A percentile compares a stretch with the other conserved stretches of the same genome.
Evolutionary conservation across 2,329 filamentous ascomycete genomes (phyloP).

Genomic region (Colletotrichum melonis): DNA sequence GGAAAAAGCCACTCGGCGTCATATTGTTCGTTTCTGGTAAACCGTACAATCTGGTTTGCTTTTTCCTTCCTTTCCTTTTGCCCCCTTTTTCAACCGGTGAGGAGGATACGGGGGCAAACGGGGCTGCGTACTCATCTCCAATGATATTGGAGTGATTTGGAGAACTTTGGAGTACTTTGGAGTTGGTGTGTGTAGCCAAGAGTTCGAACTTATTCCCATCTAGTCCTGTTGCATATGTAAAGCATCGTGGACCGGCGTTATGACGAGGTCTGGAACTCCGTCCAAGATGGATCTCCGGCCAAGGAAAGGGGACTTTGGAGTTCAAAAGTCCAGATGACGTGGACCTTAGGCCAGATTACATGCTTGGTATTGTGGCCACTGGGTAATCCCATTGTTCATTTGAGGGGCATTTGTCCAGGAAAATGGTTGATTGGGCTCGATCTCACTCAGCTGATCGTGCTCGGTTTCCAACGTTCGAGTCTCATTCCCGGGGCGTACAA

Average conservation of each 20-base stretch:
- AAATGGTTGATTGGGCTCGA: neutral
- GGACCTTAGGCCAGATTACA: neutral
- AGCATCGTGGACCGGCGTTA: neutral
- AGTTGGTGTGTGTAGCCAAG: neutral
- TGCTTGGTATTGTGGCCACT: neutral
- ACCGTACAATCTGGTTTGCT: too few relatives aligned
- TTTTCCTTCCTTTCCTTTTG: neutral
- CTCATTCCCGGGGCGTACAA: neutral
- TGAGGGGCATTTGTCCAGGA: neutral
- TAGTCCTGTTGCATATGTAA: neutral
- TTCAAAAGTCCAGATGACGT: neutral
- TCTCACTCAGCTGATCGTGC: neutral
- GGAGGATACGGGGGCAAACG: neutral
- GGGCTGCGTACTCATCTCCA: neutral
- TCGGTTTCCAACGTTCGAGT: neutral
- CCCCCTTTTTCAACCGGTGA: neutral
- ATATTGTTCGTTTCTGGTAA: neutral
- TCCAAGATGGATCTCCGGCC: neutral
- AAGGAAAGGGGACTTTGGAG: neutral
- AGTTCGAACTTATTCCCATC: neutral
- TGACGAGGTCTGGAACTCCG: neutral
- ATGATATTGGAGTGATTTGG: neutral
- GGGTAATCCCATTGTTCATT: neutral
- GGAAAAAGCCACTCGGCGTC: neutral
- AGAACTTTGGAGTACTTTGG: neutral